Evolutionary conservation across 2,329 filamentous ascomycete genomes (phyloP).

Genomic region (Neonectria coccinea): DNA sequence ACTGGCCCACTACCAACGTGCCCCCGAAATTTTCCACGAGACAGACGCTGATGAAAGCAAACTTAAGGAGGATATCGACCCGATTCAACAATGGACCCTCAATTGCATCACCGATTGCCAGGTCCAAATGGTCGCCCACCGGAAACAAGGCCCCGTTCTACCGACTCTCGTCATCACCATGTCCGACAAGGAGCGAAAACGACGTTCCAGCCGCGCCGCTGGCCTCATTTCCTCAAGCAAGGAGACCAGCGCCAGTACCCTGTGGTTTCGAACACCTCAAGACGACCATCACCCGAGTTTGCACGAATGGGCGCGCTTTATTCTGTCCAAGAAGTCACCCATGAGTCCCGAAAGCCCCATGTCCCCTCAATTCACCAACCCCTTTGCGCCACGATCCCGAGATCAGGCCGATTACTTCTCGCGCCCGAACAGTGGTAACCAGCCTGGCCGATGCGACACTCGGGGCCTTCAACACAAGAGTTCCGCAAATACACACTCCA

Average conservation of each 20-base stretch:
- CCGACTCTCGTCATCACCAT: slow-evolving; percentile 71
- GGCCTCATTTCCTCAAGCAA: slow-evolving; percentile 65
- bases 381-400: slow-evolving; percentile 59
- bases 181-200: slow-evolving; percentile 71
- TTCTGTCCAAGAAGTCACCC: slow-evolving; percentile 59
- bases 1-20: background rate
- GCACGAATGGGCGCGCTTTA: slow-evolving; percentile 70
- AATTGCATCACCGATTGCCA: slow-evolving; percentile 67
- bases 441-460: slow-evolving; percentile 49
- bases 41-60: slow-evolving; percentile 21
- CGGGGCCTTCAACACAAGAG: slow-evolving; percentile 59
- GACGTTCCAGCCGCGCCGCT: slow-evolving; percentile 72
- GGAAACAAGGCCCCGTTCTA: slow-evolving; percentile 70
- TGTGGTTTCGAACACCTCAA: slow-evolving; percentile 67
- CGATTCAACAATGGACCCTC: slow-evolving; percentile 65
- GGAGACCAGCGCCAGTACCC: slow-evolving; percentile 59
- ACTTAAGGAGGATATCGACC: slow-evolving; percentile 62
- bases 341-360: slow-evolving; percentile 65
- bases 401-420: slow-evolving; percentile 57
- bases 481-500: slow-evolving; percentile 61
- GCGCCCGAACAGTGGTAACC: slow-evolving; percentile 59
- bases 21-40: background rate
- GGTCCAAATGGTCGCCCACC: slow-evolving; percentile 69
- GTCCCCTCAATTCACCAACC: slow-evolving; percentile 66
- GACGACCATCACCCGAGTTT: slow-evolving; percentile 65